Conservation (phyloP, 441 rosid species). For the Syzygium malaccense region DNA sequence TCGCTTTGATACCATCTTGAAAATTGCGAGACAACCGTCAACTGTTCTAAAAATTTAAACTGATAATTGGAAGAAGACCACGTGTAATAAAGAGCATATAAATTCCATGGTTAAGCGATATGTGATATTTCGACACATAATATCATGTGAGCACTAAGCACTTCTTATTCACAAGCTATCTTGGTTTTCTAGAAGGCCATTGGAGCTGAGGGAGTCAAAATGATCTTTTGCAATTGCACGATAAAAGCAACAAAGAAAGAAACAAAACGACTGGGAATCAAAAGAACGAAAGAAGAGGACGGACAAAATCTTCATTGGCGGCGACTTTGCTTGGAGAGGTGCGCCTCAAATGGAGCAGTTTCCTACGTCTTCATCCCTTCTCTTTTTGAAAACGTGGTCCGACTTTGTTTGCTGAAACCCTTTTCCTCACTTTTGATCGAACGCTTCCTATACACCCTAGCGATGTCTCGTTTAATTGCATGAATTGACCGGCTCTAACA, state of each 20-base stretch:
- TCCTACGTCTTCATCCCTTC: neutral
- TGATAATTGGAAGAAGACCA: accelerated
- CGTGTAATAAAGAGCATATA: neutral
- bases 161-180: neutral
- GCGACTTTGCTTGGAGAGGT: neutral
- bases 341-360: neutral
- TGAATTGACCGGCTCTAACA: neutral
- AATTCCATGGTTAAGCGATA: accelerated
- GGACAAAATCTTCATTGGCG: neutral
- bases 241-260: neutral
- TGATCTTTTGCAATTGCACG: neutral
- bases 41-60: accelerated
- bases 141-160: neutral
- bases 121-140: neutral
- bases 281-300: neutral
- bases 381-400: neutral
- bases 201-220: neutral
- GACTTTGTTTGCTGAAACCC: neutral
- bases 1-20: neutral
- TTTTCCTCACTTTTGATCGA: neutral
- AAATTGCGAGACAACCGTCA: accelerated
- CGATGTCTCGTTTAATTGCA: neutral
- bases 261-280: neutral
- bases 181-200: neutral
- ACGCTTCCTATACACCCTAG: neutral